Evolutionary conservation across 805 yeast species (phyloP).

Genomic region (Wickerhamiella musiphila): DNA sequence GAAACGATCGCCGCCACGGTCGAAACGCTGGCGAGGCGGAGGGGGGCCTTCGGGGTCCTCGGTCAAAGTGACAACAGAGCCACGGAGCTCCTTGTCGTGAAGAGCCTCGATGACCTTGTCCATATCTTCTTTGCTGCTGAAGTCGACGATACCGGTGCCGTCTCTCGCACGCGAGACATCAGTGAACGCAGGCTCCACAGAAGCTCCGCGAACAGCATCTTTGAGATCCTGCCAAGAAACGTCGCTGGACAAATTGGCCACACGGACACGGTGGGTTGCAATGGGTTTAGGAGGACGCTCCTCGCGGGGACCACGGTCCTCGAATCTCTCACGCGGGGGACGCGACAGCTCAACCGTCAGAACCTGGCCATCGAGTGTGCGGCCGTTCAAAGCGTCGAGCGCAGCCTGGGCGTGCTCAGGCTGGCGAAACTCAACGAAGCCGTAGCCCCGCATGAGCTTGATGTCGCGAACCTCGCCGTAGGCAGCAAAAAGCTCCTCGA

Average conservation of each 20-base stretch:
- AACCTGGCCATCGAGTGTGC: constrained; percentile 21
- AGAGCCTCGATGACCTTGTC: constrained; percentile 65
- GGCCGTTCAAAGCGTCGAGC: constrained; percentile 32
- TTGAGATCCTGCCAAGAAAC: constrained; percentile 42
- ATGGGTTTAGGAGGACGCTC: constrained; percentile 12
- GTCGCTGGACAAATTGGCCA: constrained; percentile 8
- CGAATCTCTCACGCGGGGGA: constrained; percentile 14
- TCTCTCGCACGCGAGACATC: constrained; percentile 23
- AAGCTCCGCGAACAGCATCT: constrained; percentile 47
- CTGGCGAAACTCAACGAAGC: constrained; percentile 47
- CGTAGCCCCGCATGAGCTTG: constrained; percentile 41
- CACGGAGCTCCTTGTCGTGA: constrained; percentile 60
- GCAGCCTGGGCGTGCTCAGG: constrained; percentile 47
- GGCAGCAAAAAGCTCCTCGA: constrained; percentile 29
- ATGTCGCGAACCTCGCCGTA: constrained; percentile 40
- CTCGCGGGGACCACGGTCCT: constrained; percentile 13
- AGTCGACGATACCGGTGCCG: constrained; percentile 54
- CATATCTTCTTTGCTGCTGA: constrained; percentile 84
- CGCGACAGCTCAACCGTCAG: constrained; percentile 21
- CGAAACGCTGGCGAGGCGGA: constrained; percentile 28
- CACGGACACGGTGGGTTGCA: constrained; percentile 15
- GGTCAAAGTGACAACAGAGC: constrained; percentile 47
- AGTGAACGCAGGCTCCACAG: constrained; percentile 23
- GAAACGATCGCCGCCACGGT: constrained; percentile 20
- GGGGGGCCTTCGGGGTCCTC: constrained; percentile 36